Evolutionary conservation across 2,329 filamentous ascomycete species (phyloP).

Genomic region (Didymella exigua): DNA sequence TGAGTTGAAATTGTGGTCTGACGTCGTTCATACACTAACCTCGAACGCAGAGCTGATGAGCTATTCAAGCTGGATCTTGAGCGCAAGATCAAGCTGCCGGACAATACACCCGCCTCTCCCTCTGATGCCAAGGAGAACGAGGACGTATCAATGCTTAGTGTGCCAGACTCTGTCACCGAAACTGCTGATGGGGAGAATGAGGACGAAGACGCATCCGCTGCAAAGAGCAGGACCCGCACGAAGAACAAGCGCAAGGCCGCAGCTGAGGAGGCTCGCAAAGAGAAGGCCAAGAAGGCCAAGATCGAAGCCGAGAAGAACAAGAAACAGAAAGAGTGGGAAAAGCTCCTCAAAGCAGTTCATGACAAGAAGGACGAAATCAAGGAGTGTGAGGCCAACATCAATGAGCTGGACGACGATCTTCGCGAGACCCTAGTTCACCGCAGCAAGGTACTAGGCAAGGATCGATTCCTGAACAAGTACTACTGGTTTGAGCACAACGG

Average conservation of each 20-base stretch:
- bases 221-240: conserved; percentile 63
- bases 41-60: conserved; percentile 66
- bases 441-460: conserved; percentile 86
- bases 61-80: conserved; percentile 73
- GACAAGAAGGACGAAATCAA: conserved; percentile 82
- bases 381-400: conserved; percentile 84
- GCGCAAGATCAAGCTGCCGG: conserved; percentile 72
- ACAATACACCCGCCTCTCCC: conserved; percentile 70
- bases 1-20: conserved; percentile 48
- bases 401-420: conserved; percentile 84
- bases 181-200: conserved; percentile 71
- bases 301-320: conserved; percentile 65
- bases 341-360: conserved; percentile 85
- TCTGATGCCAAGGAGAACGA: conserved; percentile 56
- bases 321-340: conserved; percentile 86
- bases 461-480: conserved; percentile 97
- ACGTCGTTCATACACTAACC: conserved; percentile 11
- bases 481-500: conserved; percentile 99
- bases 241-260: conserved; percentile 80
- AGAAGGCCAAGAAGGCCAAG: conserved; percentile 69
- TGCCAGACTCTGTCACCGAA: conserved; percentile 67
- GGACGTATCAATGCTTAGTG: conserved; percentile 62
- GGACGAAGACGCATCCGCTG: conserved; percentile 55
- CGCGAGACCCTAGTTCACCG: conserved; percentile 92
- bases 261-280: conserved; percentile 61